A percentile compares a stretch with the other conserved stretches of the same genome.
These are phyloP conservation scores for Pseudonitzschia multiseries DNA, from an alignment of 108 stramenopile genomes.

Conservation along the genomic window DNA sequence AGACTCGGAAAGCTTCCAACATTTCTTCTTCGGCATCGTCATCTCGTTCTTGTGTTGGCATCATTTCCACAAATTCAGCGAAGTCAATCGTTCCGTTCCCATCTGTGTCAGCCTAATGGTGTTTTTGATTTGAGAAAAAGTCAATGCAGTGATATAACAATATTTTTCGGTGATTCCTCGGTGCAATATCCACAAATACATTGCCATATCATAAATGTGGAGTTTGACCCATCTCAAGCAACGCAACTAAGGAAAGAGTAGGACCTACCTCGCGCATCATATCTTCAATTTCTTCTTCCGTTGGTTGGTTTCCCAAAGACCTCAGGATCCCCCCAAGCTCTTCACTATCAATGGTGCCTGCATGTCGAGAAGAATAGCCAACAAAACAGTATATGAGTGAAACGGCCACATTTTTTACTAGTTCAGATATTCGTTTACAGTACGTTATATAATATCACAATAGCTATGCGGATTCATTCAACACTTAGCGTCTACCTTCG, in stretches of 20 bases:
- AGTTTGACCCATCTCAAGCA: neutral
- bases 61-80: slow-evolving; percentile 99
- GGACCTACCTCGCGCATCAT: slow-evolving; percentile 98
- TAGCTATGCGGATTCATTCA: no score
- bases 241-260: neutral
- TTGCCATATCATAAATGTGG: no score
- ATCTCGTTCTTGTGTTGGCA: slow-evolving; percentile 99
- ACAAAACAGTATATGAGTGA: neutral
- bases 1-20: slow-evolving; percentile 97
- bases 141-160: no score
- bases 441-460: no score
- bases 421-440: no score
- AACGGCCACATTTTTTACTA: neutral
- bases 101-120: slow-evolving; percentile 87
- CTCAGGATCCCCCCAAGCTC: slow-evolving; percentile 99
- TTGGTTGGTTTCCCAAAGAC: slow-evolving; percentile 99
- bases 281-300: slow-evolving; percentile 99
- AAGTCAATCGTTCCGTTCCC: slow-evolving; percentile 99
- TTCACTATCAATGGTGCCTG: slow-evolving; percentile 99
- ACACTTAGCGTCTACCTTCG: neutral
- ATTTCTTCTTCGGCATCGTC: slow-evolving; percentile 99
- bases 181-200: no score
- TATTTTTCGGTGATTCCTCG: neutral
- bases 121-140: no score
- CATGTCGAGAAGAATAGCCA: neutral